phyloP scores from a whole-genome alignment of 164 flowering plant genomes.

The Protea cynaroides region DNA sequence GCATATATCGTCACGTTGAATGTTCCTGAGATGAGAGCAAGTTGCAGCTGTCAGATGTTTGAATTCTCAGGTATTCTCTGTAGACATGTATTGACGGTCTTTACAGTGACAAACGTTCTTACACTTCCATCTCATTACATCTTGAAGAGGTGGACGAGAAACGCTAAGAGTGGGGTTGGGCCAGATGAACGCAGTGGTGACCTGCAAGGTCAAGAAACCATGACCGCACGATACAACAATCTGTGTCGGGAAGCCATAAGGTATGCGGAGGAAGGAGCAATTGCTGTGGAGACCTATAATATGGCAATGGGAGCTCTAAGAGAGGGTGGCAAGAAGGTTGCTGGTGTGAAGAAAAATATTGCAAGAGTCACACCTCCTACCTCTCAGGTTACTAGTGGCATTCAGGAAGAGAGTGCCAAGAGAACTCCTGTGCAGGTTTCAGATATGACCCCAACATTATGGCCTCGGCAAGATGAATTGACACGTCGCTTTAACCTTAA shows the following conservation, averaged over 20 bases:
- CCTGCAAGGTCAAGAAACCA: conserved; percentile 26
- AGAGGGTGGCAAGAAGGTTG: conserved; percentile 48
- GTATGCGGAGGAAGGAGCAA: conserved; percentile 57
- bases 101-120: conserved; percentile 59
- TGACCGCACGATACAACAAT: conserved; percentile 39
- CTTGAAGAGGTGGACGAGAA: conserved; percentile 64
- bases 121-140: conserved; percentile 64
- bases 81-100: conserved; percentile 58
- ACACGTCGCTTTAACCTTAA: conserved; percentile 51
- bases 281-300: conserved; percentile 51
- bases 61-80: conserved; percentile 61
- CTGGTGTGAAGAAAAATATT: conserved; percentile 38
- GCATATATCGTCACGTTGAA: conserved; percentile 40
- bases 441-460: conserved; percentile 57
- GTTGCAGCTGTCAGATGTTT: conserved; percentile 70
- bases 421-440: conserved; percentile 27
- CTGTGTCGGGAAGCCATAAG: conserved; percentile 50
- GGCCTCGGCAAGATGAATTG: conserved; percentile 75
- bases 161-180: conserved; percentile 35
- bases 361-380: conserved; percentile 34
- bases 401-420: conserved; percentile 25
- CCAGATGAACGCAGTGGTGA: conserved; percentile 28
- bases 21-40: conserved; percentile 39
- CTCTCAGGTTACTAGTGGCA: conserved; percentile 27
- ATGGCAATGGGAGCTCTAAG: conserved; percentile 46